Percentiles rank a stretch among this genome's conserved stretches.
These are phyloP conservation scores for Neohortaea acidophila DNA, from an alignment of 495 filamentous ascomycete species.

Conservation along the genomic window DNA sequence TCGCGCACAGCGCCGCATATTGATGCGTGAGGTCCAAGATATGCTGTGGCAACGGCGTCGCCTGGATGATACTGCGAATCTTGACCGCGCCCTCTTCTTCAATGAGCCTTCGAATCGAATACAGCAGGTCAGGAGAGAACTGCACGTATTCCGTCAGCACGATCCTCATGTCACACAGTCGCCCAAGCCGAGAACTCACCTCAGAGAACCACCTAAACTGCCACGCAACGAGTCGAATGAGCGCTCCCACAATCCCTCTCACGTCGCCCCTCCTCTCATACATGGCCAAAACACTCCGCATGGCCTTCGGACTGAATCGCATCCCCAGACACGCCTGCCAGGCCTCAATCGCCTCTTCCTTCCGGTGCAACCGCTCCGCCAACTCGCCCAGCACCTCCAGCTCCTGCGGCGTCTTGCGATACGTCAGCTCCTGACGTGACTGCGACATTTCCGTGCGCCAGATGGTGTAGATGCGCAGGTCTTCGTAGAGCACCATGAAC, in stretches of 20 bases:
- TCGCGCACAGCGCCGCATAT: constrained; percentile 84
- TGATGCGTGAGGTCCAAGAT: constrained; percentile 92
- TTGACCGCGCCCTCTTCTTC: constrained; percentile 97
- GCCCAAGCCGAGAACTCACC: constrained; percentile 31
- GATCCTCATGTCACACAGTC: not conserved
- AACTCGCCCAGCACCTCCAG: constrained; percentile 96
- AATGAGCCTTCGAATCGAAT: constrained; percentile 76
- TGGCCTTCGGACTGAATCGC: constrained; percentile 78
- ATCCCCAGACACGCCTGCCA: constrained; percentile 69
- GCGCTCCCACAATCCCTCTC: constrained; percentile 54
- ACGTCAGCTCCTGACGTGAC: constrained; percentile 72
- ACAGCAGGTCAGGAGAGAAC: constrained; percentile 84
- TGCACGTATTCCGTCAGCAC: constrained; percentile 24
- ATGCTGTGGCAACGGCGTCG: constrained; percentile 79
- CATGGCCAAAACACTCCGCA: constrained; percentile 64
- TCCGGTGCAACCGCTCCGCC: constrained; percentile 79
- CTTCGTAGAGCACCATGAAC: constrained; percentile 98
- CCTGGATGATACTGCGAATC: constrained; percentile 90
- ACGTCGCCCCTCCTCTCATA: constrained; percentile 62
- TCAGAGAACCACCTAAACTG: constrained; percentile 98
- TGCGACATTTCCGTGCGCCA: constrained; percentile 97
- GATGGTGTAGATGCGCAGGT: constrained; percentile 94
- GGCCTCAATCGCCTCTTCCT: constrained; percentile 78
- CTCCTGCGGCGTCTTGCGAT: constrained; percentile 89
- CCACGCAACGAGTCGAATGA: constrained; percentile 87